Evolutionary conservation across 1,139 yeast genomes (phyloP), one percentile per base, ranked within the genome.

Genomic region (Hemisphaericaspora lyxosophila): DNA sequence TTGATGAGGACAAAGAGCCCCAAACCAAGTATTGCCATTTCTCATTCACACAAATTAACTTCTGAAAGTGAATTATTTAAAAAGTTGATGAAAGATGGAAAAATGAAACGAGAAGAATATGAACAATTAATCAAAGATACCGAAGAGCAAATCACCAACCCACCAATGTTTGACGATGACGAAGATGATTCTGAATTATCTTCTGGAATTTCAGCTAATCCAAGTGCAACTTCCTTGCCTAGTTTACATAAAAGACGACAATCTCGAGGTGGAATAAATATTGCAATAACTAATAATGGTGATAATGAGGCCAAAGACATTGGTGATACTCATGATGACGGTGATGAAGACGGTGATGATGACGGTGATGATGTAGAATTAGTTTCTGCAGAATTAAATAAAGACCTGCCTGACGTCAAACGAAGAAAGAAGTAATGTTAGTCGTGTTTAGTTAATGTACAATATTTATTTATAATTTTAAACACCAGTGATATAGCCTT

Each of bases 131-230:
- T 63, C 1, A 47, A 47, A 18, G 65, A 62, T 4, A 55, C 64
- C 1, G 54, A 47, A 30, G 48, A 50, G 33, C 60, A 60, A 2
- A 52, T 61, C 2, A 35, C 40, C 7, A 55, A 59, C 37, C 48
- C 63, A 5, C 67, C 62, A 41, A 49, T 61, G 9, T 60, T 62
- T 34, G 69, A 62, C 36, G 59, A 52, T 12, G 66, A 60, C n/a
- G 59, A 48, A 14, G 54, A 49, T 6, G 54, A 45, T 15, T 32
- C 34, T 2, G 36, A 44, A 4, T 41, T 32, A 13, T 25, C 39
- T 3, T 38, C 48, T n/a, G 37, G 38, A 13, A n/a, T 36, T 7
- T 38, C 39, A 26, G 38, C 39, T 11, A 24, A 34, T 14, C 42
- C 46, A 34, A 43, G 46, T 22, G 28, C 36, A 7, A 39, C 45